These are phyloP conservation scores for Cynanchum wilfordii DNA, from an alignment of 257 asterid genomes.

Conservation along the genomic window DNA sequence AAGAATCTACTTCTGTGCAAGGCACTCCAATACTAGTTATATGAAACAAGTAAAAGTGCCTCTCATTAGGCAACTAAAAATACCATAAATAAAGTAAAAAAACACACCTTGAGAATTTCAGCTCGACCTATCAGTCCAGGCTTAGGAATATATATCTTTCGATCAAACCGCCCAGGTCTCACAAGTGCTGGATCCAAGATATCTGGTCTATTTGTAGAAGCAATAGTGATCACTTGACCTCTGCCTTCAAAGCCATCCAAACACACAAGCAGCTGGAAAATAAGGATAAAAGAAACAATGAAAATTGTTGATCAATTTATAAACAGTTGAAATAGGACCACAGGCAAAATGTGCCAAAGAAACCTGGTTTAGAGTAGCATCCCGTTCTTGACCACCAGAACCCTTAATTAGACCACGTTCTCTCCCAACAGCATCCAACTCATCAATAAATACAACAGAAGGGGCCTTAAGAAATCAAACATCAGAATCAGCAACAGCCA, in stretches of 20 bases:
- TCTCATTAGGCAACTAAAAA: not conserved
- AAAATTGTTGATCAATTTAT: conserved; percentile 16
- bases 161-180: conserved; percentile 93
- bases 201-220: conserved; percentile 97
- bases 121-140: conserved; percentile 89
- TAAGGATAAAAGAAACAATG: conserved; percentile 20
- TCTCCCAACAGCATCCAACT: conserved; percentile 97
- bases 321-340: conserved; percentile 17
- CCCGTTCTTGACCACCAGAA: conserved; percentile 98
- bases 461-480: conserved; percentile 34
- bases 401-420: conserved; percentile 89
- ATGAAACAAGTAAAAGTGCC: not conserved
- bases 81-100: conserved; percentile 15
- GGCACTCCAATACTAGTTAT: not conserved
- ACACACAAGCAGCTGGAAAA: conserved; percentile 88
- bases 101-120: conserved; percentile 76
- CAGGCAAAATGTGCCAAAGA: conserved; percentile 15
- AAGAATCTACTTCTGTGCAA: not conserved
- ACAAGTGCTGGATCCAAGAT: conserved; percentile 96
- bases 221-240: conserved; percentile 96
- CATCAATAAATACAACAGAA: conserved; percentile 95
- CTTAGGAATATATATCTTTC: conserved; percentile 83
- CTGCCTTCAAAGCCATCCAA: conserved; percentile 98
- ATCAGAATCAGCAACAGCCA: not conserved
- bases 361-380: conserved; percentile 98